A percentile compares a stretch with the other conserved stretches of the same genome.
These are phyloP conservation scores for Peronospora farinosa DNA, from an alignment of 352 stramenopile genomes.

Conservation along the genomic window DNA sequence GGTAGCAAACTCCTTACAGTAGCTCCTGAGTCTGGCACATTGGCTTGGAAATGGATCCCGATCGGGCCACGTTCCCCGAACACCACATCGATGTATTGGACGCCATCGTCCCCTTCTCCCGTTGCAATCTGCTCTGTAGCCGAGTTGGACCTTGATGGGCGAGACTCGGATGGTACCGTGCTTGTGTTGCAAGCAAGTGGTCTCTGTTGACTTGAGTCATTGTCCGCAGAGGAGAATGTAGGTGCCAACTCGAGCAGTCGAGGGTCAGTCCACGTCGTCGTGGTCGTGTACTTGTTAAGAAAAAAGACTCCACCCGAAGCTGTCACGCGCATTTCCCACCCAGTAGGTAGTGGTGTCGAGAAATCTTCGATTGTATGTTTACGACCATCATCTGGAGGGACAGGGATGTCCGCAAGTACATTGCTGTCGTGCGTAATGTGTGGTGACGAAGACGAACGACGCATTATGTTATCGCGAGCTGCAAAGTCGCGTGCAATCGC, in stretches of 20 bases:
- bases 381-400: constrained; percentile 51
- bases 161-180: constrained; percentile 10
- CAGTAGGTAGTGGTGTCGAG: constrained; percentile 56
- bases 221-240: constrained; percentile 9
- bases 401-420: constrained; percentile 25
- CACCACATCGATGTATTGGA: constrained; percentile 53
- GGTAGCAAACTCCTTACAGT: constrained; percentile 52
- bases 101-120: constrained; percentile 12
- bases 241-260: constrained; percentile 25
- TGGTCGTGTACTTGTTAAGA: constrained; percentile 63
- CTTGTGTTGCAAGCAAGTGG: constrained; percentile 10
- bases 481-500: constrained; percentile 22
- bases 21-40: constrained; percentile 55
- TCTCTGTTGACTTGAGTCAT: constrained; percentile 13
- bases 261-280: constrained; percentile 72
- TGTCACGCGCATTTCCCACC: constrained; percentile 80
- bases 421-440: constrained; percentile 26
- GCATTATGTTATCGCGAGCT: constrained; percentile 26
- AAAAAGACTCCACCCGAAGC: constrained; percentile 68
- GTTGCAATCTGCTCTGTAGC: constrained; percentile 3
- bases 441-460: constrained; percentile 40
- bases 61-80: constrained; percentile 71
- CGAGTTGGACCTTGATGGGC: constrained; percentile 19
- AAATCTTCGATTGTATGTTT: constrained; percentile 73
- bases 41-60: constrained; percentile 80